These are phyloP conservation scores for Picea glauca DNA, from an alignment of 75 land plant genomes.

Conservation along the genomic window DNA sequence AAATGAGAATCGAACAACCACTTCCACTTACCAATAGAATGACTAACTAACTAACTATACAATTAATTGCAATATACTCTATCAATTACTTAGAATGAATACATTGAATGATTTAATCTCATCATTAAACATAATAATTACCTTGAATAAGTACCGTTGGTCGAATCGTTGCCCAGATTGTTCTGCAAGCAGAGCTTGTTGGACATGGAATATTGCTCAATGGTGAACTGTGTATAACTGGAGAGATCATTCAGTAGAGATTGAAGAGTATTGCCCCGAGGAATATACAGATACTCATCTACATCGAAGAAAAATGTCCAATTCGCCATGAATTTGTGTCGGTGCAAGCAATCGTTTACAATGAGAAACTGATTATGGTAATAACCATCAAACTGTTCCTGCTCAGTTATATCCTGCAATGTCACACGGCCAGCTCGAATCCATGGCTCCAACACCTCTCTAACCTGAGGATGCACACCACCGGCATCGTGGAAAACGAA, in stretches of 20 bases:
- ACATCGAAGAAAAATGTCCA: conserved; percentile 94
- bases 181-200: conserved; percentile 42
- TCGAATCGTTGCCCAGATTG: no score
- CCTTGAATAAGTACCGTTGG: no score
- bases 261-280: conserved; percentile 29
- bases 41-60: no score
- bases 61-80: no score
- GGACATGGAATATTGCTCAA: conserved; percentile 79
- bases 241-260: conserved; percentile 35
- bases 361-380: conserved; percentile 91
- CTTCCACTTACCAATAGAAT: no score
- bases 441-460: conserved; percentile 62
- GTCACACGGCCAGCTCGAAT: conserved; percentile 59
- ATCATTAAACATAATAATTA: not conserved
- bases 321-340: conserved; percentile 57
- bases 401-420: conserved; percentile 70
- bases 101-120: not conserved
- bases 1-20: no score
- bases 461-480: conserved; percentile 55
- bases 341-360: conserved; percentile 85
- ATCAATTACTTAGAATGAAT: not conserved
- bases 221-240: conserved; percentile 64
- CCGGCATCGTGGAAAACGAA: conserved; percentile 95
- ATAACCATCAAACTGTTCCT: conserved; percentile 75
- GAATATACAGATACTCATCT: conserved; percentile 75